Evolutionary conservation across 1,139 yeast genomes (phyloP), one percentile per base, ranked within the genome.

Genomic region (Taiozyma sp.): DNA sequence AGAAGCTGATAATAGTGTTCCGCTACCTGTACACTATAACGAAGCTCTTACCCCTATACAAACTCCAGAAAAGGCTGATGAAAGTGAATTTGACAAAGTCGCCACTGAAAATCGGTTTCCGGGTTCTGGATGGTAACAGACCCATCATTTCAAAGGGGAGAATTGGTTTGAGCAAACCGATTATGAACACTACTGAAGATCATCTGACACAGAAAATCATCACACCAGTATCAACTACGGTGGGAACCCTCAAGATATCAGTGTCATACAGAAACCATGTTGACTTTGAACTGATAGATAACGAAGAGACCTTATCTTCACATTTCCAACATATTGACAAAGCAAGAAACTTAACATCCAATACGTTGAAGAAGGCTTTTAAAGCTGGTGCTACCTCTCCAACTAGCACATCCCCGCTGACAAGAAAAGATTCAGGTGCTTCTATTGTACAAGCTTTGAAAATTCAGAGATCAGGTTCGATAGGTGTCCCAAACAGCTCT

Each of bases 71-170:
- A 63, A 72, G 65, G 52, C 73, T 68, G 45, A 68, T 61, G 51
- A 70, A 64, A 58, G 69, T 69, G 37, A 71, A 70, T 52, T 68
- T 76, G 32, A 66, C 67, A 22, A 67, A 71, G 43, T 59, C 68
- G 7, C 71, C 73, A 6, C 60, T 79, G 29, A 66, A 66, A 43
- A 68, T 88, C 1, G 81, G 83, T 1, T 80, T 85, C 50, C 76
- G 89, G 46, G 71, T 90, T 0, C 64, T 87, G 22, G 91, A 89
- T 63, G 97, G 96, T 0, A 77, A 83, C 22, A 80, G 80, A 54
- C 85, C 95, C 0, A 88, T 90, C 42, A 74, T 83, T 28, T 85
- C 95, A 3, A 85, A 83, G 61, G 96, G 97, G 2, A 71, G 97
- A 55, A 79, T 89, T 28, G 97, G 97, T 0, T 74, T 91, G 50